Base-by-base conservation (phyloP, 768 basidiomycete species). In the Tricholoma matsutake region DNA sequence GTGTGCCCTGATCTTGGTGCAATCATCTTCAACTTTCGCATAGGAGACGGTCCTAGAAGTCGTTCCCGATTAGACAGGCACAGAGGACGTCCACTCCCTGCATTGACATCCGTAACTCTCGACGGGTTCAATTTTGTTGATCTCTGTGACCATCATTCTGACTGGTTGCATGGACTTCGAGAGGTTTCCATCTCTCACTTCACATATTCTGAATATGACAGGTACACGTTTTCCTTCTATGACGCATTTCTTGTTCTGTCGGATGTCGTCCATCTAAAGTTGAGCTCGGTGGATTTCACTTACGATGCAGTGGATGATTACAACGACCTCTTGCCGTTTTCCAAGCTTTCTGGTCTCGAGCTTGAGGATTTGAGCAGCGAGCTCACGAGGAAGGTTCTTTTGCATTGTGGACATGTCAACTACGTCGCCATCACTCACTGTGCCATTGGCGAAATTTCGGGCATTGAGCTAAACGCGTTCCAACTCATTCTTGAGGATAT, bases 171-270 rank as follows among this genome's bases (percentile, higher is more conserved):
- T 39, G 14, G 37, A 39, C 37, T 39, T 39, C 1, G 16, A 39
- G 37, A 39, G 2, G 4, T 61, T 63, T 73, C 32, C 66, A 58
- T 1, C 58, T 39, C 37, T 39, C 37, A 39, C 13, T 39, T 39
- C 37, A 39, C 37, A 5, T 16, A 14, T 5, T 39, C 37, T 39
- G 13, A 9, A 10, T 18, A 18, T 20, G 8, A 22, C 11, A 18
- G 2, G 20, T 18, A 45, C 43, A 20, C 10, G 9, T 45, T 3
- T 22, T 45, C 43, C 43, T 45, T 45, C 43, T 45, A 45, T 20
- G 43, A 45, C 1, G 43, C 7, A 4, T 22, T 7, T 10, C 6
- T 10, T 45, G 1, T 9, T 39, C 14, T 39, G 37, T 16, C 14
- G 37, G 37, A 39, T 16, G 37, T 45, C 8, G 10, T 18, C 16